Base-by-base conservation (phyloP, 2,329 filamentous ascomycete species). In the Xylaria sp. region DNA sequence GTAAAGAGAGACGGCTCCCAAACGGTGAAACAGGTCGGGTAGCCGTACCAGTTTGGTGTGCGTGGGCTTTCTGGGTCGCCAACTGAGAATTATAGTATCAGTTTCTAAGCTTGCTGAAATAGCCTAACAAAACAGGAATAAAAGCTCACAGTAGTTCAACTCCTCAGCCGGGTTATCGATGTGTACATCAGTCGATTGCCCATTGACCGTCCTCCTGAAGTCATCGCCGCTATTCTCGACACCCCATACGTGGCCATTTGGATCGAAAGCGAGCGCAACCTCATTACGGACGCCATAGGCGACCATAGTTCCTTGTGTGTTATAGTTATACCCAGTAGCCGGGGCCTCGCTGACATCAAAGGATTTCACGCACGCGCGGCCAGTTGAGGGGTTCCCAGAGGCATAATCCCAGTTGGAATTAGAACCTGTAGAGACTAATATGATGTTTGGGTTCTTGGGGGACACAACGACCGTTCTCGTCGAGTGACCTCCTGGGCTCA, bases 221-320 rank as follows among this genome's bases (percentile, higher is more conserved):
- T 90, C 78, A 75, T 91, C 89, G 15, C 86, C 88, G 34, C 84
- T 87, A 76, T 91, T 91, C 77, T 91, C 89, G 2, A 90, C 87
- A 10, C 79, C 80, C 80, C 82, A 84, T 57, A 77, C 73, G 70
- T 72, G 68, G 3, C 79, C 86, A 52, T 89, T 78, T 2, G 70
- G 72, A 63, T 78, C 76, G 46, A 76, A 77, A 1, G 73, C 71
- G 25, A 78, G 63, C 0, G 89, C 89, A 4, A 91, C 88, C 13
- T 87, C 87, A 74, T 91, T 91, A n/a, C 89, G 83, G 15, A 91
- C 81, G 28, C 89, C 88, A 84, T 87, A 90, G 0, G 86, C 76
- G 9, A 75, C 48, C 20, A 75, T 67, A 2, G 64, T 75, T 2
- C 76, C 76, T 20, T 80, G 15, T 83, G 77, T 67, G 59, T 85